phyloP scores from a whole-genome alignment of 2,329 filamentous ascomycete genomes.

The Ophiostoma fasciatum region DNA sequence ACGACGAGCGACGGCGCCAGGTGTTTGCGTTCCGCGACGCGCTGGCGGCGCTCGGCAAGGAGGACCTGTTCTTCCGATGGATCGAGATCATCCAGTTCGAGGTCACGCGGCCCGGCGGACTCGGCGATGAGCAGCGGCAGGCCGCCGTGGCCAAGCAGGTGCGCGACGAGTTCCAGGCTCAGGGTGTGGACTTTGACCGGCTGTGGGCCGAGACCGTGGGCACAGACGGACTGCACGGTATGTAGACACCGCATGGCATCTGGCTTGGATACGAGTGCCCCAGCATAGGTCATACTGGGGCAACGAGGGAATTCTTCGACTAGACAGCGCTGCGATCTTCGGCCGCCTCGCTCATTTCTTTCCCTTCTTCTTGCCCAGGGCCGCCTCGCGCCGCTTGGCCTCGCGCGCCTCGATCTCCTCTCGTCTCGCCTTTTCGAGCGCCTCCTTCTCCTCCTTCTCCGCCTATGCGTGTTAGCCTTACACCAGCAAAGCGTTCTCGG shows the following conservation, averaged over 20 bases:
- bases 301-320: too few relatives aligned
- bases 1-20: slow-evolving; percentile 54
- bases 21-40: slow-evolving; percentile 69
- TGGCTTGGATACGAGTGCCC: too few relatives aligned
- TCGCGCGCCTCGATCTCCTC: slow-evolving; percentile 39
- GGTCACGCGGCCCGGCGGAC: slow-evolving; percentile 62
- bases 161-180: slow-evolving; percentile 55
- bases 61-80: slow-evolving; percentile 82
- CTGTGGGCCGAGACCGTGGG: slow-evolving; percentile 56
- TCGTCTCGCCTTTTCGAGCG: slow-evolving; percentile 31
- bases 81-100: slow-evolving; percentile 87
- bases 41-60: slow-evolving; percentile 63
- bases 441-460: slow-evolving; percentile 42
- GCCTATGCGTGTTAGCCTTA: slow-evolving; percentile 23
- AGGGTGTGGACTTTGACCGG: slow-evolving; percentile 69
- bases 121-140: slow-evolving; percentile 55
- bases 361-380: slow-evolving; percentile 31
- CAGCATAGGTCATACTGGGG: too few relatives aligned
- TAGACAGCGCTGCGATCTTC: too few relatives aligned
- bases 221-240: slow-evolving; percentile 19
- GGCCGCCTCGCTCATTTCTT: slow-evolving; percentile 29
- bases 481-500: neutral
- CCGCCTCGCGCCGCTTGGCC: slow-evolving; percentile 39
- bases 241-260: too few relatives aligned
- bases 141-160: slow-evolving; percentile 58